Evolutionary conservation across 202 grass and related monocot species (phyloP), one percentile per base, ranked within the genome.

Genomic region (Elaeis oleifera): DNA sequence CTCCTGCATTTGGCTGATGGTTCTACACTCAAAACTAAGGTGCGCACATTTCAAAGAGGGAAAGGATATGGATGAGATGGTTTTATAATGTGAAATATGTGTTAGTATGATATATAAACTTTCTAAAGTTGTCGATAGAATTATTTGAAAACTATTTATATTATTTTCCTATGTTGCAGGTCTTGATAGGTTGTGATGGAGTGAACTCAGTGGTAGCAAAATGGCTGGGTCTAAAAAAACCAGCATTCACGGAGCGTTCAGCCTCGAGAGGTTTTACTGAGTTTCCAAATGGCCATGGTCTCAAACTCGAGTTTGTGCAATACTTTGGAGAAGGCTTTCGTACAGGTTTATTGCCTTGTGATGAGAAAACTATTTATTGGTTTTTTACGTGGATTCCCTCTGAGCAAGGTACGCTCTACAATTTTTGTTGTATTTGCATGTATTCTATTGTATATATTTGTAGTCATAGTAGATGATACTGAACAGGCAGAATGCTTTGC

Each of bases 141-240:
- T 44, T 2, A 2, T 11, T 44, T 44, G 1, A 13, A 13, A 44
- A 11, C 32, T 39, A 39, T 39, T 39, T 39, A 1, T 9, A 1
- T 39, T 39, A 1, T 44, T 22, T 66, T 21, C 20, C 3, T 13
- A 18, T 22, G 20, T 76, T 29, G 5, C 23, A 90, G 89, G 82
- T 83, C 6, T 56, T 83, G 36, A 44, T 44, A 39, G 36, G 85
- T 1, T 84, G 76, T 17, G 85, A 89, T 27, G 85, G 82, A 50
- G 59, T 95, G 39, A 89, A 95, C 58, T 89, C 82, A 0, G 21
- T 81, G 11, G 85, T 89, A 51, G 76, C 73, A 11, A 89, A 60
- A 54, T 83, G 78, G 85, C 56, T 95, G 28, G 82, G 85, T 3
- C 79, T 95, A 7, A 76, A 74, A 2, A 67, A 60, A 66, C 79